phyloP scores from a whole-genome alignment of 345 rosid genomes.

The Excoecaria agallocha region DNA sequence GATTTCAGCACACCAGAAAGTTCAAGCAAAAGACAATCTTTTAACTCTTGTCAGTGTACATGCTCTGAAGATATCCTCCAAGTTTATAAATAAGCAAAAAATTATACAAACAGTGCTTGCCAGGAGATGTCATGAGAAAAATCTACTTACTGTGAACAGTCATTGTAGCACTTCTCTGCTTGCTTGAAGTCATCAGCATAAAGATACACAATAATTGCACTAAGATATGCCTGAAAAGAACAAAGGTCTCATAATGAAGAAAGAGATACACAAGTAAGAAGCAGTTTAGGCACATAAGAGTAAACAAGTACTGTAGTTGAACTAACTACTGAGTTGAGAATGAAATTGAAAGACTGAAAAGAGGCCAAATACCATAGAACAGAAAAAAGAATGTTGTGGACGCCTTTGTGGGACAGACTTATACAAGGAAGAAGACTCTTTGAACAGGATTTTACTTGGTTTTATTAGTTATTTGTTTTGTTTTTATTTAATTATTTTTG shows the following conservation, averaged over 20 bases:
- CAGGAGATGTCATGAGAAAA: conserved; percentile 2
- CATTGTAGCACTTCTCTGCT: conserved; percentile 94
- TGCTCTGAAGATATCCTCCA: not conserved
- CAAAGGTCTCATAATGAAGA: not conserved
- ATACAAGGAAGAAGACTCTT: too few species aligned
- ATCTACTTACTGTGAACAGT: conserved; percentile 85
- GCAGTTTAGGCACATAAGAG: not conserved
- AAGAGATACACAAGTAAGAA: not conserved
- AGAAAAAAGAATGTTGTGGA: not conserved
- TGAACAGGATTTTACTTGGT: too few species aligned
- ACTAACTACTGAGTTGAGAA: not conserved
- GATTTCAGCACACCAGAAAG: not conserved
- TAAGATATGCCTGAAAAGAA: conserved; percentile 80
- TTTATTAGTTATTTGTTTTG: too few species aligned
- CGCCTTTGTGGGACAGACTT: too few species aligned
- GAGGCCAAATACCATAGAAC: not conserved
- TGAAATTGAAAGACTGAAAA: not conserved
- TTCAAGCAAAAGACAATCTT: not conserved
- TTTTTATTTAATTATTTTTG: too few species aligned
- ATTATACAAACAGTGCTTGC: not conserved
- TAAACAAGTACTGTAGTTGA: not conserved
- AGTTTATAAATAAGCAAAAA: conserved; percentile 7
- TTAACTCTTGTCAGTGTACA: not conserved
- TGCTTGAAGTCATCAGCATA: conserved; percentile 81
- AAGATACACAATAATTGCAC: conserved; percentile 87